Conservation (phyloP, 345 rosid species). For the Citrus mangshanensis region DNA sequence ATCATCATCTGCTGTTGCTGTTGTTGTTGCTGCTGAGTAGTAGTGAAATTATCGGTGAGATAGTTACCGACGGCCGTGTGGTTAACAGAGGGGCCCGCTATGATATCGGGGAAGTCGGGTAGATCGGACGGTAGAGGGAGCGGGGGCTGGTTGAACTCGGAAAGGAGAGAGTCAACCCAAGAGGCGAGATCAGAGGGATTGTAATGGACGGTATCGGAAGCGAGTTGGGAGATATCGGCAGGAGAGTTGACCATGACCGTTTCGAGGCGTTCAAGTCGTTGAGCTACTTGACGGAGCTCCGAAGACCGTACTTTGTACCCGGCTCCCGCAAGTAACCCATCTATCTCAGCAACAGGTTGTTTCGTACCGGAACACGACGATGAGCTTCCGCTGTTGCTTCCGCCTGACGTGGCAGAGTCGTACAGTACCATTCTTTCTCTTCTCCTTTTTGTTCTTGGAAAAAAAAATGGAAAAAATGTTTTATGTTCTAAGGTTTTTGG, state of each 20-base stretch:
- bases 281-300: slow-evolving; percentile 58
- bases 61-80: slow-evolving; percentile 17
- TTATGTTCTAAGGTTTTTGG: background rate
- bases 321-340: slow-evolving; percentile 55
- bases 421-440: slow-evolving; percentile 31
- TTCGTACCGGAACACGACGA: slow-evolving; percentile 34
- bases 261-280: slow-evolving; percentile 57
- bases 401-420: slow-evolving; percentile 27
- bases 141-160: slow-evolving; percentile 45
- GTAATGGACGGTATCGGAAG: slow-evolving; percentile 47
- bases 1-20: slow-evolving; percentile 29
- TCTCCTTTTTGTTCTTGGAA: background rate
- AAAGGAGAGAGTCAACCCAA: slow-evolving; percentile 62
- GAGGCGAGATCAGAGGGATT: slow-evolving; percentile 65
- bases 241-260: slow-evolving; percentile 56
- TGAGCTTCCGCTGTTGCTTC: slow-evolving; percentile 26
- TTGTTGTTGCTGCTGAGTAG: background rate
- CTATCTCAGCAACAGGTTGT: slow-evolving; percentile 37
- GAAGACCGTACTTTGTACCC: slow-evolving; percentile 63
- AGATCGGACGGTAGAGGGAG: slow-evolving; percentile 28
- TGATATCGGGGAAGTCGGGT: slow-evolving; percentile 19
- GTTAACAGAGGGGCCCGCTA: slow-evolving; percentile 14
- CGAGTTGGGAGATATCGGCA: slow-evolving; percentile 35
- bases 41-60: slow-evolving; percentile 15
- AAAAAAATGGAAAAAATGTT: no score